phyloP scores from a whole-genome alignment of 2,329 filamentous ascomycete genomes.

The Ophiosphaerella korrae region DNA sequence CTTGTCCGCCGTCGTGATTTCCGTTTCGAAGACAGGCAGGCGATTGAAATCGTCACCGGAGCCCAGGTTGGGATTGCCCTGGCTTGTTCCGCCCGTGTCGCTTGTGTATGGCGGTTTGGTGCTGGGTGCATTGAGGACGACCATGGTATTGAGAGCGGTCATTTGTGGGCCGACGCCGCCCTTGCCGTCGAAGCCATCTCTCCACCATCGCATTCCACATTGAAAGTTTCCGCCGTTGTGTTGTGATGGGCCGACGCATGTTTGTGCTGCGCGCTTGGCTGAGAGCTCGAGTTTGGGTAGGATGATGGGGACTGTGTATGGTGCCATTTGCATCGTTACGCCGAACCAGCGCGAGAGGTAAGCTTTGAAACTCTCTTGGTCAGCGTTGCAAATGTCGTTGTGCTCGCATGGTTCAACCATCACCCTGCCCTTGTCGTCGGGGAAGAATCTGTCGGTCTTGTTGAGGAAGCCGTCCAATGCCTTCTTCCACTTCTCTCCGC shows the following conservation, averaged over 20 bases:
- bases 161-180: constrained; percentile 63
- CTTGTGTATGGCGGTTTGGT: constrained; percentile 53
- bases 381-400: constrained; percentile 48
- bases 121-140: constrained; percentile 49
- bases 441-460: constrained; percentile 47
- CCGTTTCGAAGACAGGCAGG: constrained; percentile 21
- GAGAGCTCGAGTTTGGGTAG: constrained; percentile 59
- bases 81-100: constrained; percentile 56
- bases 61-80: constrained; percentile 51
- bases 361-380: constrained; percentile 54
- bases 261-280: constrained; percentile 59
- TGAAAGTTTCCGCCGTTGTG: constrained; percentile 37
- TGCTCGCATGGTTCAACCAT: constrained; percentile 54
- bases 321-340: constrained; percentile 62
- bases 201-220: constrained; percentile 53
- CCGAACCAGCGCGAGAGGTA: constrained; percentile 58
- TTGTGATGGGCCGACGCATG: constrained; percentile 56
- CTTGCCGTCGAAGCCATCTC: constrained; percentile 50
- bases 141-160: constrained; percentile 60
- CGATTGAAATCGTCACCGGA: constrained; percentile 30
- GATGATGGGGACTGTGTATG: constrained; percentile 58
- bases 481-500: constrained; percentile 36
- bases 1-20: constrained; percentile 47
- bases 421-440: constrained; percentile 37
- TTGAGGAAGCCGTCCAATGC: constrained; percentile 40